phyloP scores from a whole-genome alignment of 371 early-diverging fungal genomes.

The Funneliformis caledonium region DNA sequence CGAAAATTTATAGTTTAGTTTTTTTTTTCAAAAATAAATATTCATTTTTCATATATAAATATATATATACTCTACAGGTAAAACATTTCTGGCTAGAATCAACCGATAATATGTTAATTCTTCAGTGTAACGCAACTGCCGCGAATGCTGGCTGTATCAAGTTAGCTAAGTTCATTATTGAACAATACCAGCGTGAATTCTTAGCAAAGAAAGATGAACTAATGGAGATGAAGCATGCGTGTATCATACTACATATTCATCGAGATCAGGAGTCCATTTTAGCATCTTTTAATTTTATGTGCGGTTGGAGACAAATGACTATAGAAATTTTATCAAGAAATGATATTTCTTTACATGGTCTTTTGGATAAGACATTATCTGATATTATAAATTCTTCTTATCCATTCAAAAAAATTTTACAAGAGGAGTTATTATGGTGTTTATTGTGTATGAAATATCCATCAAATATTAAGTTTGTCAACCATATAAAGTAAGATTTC shows the following conservation, averaged over 20 bases:
- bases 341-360: conserved; percentile 6
- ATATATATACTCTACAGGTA: not conserved
- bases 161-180: conserved; percentile 40
- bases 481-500: conserved; percentile 24
- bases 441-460: conserved; percentile 40
- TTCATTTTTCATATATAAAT: no score
- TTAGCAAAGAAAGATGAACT: not conserved
- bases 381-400: conserved; percentile 33
- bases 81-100: conserved; percentile 40
- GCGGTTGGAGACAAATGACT: conserved; percentile 39
- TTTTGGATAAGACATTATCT: conserved; percentile 24
- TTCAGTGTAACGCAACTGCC: conserved; percentile 39
- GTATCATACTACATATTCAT: conserved; percentile 41
- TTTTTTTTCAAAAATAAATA: not conserved
- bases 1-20: no score
- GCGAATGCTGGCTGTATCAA: conserved; percentile 37
- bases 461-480: not conserved
- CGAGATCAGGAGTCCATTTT: not conserved
- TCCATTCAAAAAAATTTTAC: conserved; percentile 38
- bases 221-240: conserved; percentile 23
- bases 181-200: conserved; percentile 39
- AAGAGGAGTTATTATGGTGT: conserved; percentile 40
- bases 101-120: conserved; percentile 15
- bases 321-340: conserved; percentile 33
- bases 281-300: conserved; percentile 36